Base-by-base conservation (phyloP, 768 basidiomycete genomes). In the Lentinula sp. region DNA sequence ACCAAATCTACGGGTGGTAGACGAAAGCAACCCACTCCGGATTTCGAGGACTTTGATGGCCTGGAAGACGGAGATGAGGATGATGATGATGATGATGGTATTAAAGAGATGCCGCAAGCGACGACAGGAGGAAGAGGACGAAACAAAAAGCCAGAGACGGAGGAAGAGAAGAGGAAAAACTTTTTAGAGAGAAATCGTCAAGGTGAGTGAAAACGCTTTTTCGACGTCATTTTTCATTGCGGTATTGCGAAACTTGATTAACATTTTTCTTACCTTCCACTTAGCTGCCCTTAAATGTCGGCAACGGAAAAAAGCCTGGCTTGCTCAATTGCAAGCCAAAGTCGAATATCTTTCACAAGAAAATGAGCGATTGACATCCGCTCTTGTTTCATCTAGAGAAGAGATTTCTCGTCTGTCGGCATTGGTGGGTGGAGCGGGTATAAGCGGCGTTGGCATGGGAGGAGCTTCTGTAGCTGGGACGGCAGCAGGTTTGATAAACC, bases 291-390 rank as follows among this genome's bases (percentile, higher is more conserved):
- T 98, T 66, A 98, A 98, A 76, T 99, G 97, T 75, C 93, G 97
- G 39, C 97, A 99, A 71, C 90, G 97, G 61, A 99, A 99, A 76
- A 99, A 99, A 74, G 94, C 94, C 4, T 99, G 97, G 97, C 83
- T 98, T 13, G 82, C 87, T 32, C 88, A 91, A 64, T 80, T 99
- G 16, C 97, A 99, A 73, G 85, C 88, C 43, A 95, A 95, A 69
- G 94, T 96, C 74, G 97, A 99, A 71, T 91, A 79, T 66, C 84
- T 99, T 43, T 78, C 82, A n/a, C 86, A 88, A 65, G 97, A 99
- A 75, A 99, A 99, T 74, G 96, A 98, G 72, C 87, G 93, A 23
- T 85, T 99, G 28, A 88, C 91, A 35, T 80, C 84, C 8, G 94
- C 94, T 8, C 86, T 98, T 31, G 87, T 91, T 40, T 84, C 88